phyloP scores from a whole-genome alignment of 2,329 filamentous ascomycete species.

The Calycina herbarum region DNA sequence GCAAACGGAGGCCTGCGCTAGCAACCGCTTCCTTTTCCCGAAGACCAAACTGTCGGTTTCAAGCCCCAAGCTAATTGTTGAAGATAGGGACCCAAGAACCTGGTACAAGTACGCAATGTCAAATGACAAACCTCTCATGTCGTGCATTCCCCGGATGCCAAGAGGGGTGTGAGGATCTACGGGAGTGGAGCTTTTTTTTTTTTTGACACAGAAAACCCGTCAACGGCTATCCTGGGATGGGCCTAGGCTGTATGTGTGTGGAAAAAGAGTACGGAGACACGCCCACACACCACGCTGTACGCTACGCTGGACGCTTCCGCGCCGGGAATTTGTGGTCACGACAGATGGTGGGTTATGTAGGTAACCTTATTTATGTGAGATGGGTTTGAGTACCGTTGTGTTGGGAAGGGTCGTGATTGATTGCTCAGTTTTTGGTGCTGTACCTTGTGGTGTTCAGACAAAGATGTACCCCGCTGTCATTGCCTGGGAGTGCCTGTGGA shows the following conservation, averaged over 20 bases:
- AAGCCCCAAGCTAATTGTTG: too few relatives aligned
- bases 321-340: background rate
- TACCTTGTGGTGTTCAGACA: background rate
- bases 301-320: background rate
- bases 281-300: background rate
- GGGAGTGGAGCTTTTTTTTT: background rate
- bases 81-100: background rate
- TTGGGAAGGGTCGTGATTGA: background rate
- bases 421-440: background rate
- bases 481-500: background rate
- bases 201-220: background rate
- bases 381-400: background rate
- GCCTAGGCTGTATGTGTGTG: background rate
- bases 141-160: background rate
- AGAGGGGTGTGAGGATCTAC: background rate
- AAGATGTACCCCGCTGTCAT: background rate
- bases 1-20: too few relatives aligned
- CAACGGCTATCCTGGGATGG: conserved; percentile 2
- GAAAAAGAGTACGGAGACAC: background rate
- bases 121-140: background rate
- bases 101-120: background rate
- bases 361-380: background rate
- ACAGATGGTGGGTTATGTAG: background rate
- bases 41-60: too few relatives aligned
- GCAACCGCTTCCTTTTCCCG: too few relatives aligned